Conservation (phyloP, 768 basidiomycete species). For the Macrolepiota fuliginosa region DNA sequence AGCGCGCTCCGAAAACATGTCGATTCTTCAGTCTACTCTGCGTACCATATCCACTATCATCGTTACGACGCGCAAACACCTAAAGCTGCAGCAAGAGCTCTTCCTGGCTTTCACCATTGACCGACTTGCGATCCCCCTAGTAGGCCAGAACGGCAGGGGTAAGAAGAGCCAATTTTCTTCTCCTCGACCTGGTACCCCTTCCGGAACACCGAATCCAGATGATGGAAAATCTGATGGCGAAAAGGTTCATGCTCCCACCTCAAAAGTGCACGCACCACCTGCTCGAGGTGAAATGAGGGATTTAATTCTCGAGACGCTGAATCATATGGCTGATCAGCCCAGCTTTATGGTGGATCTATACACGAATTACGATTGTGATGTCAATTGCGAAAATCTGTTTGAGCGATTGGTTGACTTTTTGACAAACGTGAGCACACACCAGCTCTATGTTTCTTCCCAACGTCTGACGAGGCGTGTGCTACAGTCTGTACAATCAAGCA, state of each 20-base stretch:
- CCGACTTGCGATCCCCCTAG: conserved; percentile 66
- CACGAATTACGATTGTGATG: conserved; percentile 95
- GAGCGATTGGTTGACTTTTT: conserved; percentile 87
- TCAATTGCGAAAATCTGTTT: conserved; percentile 95
- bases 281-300: conserved; percentile 87
- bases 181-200: conserved; percentile 53
- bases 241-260: conserved; percentile 43
- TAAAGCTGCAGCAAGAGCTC: conserved; percentile 94
- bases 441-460: background rate
- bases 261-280: conserved; percentile 63
- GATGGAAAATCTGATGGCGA: conserved; percentile 37
- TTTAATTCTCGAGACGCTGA: conserved; percentile 84
- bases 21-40: conserved; percentile 75
- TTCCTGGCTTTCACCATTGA: conserved; percentile 94
- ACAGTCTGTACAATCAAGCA: conserved; percentile 53
- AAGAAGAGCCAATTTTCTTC: conserved; percentile 32
- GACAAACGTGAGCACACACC: conserved; percentile 63
- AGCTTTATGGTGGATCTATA: conserved; percentile 97
- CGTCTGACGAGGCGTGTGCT: conserved; percentile 2
- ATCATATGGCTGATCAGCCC: conserved; percentile 75
- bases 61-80: conserved; percentile 77
- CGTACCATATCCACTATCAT: conserved; percentile 88
- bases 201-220: conserved; percentile 36
- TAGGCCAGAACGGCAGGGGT: conserved; percentile 28
- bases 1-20: conserved; percentile 83